phyloP scores from a whole-genome alignment of 257 asterid genomes.

The Capsicum chinense region DNA sequence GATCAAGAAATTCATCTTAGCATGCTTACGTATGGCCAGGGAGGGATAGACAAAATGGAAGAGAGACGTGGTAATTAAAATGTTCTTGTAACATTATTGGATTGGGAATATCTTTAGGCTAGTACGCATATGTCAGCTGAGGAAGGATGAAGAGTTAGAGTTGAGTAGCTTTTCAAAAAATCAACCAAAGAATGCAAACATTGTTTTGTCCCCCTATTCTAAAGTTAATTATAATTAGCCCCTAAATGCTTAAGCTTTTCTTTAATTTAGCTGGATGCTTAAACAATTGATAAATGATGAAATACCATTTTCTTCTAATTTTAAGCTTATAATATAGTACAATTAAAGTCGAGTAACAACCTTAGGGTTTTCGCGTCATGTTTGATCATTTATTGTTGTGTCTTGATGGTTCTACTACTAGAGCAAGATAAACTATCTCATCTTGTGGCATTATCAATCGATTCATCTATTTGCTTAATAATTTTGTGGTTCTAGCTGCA shows the following conservation, averaged over 20 bases:
- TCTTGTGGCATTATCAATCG: background rate
- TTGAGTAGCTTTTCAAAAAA: background rate
- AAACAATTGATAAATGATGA: background rate
- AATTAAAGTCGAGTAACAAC: background rate
- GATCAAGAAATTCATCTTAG: no score
- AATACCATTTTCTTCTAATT: background rate
- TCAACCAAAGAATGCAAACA: background rate
- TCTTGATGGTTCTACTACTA: background rate
- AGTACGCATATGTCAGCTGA: no score
- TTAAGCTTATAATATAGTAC: background rate
- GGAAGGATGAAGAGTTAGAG: no score
- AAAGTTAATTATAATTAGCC: background rate
- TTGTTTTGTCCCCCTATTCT: background rate
- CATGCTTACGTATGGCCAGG: no score
- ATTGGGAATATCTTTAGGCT: no score
- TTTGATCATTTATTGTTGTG: background rate
- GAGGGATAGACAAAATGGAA: no score
- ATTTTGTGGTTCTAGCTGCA: background rate
- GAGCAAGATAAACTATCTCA: background rate
- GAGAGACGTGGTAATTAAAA: no score
- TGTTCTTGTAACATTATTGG: no score
- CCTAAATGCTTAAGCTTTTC: background rate
- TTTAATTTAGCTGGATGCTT: background rate
- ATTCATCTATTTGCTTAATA: background rate
- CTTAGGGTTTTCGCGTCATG: background rate